These are phyloP conservation scores for Entonaema liquescens DNA, from an alignment of 495 filamentous ascomycete species.

Conservation along the genomic window DNA sequence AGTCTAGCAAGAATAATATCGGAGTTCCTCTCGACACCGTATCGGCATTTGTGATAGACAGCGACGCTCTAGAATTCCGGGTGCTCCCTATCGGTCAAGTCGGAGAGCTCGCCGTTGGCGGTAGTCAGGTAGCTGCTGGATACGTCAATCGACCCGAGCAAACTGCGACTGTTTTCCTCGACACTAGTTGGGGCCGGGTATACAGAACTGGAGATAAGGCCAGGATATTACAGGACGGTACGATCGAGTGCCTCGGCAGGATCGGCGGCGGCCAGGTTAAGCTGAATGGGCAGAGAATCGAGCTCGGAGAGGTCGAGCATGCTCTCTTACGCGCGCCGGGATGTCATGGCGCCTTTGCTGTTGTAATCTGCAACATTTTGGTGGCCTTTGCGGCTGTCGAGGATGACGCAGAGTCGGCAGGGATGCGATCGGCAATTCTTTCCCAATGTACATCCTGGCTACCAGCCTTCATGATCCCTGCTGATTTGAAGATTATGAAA, in stretches of 20 bases:
- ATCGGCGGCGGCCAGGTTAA: conserved; percentile 83
- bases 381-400: conserved; percentile 73
- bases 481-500: conserved; percentile 67
- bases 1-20: conserved; percentile 69
- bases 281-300: conserved; percentile 80
- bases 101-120: conserved; percentile 87
- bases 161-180: conserved; percentile 73
- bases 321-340: conserved; percentile 64
- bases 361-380: conserved; percentile 66
- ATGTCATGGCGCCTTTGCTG: conserved; percentile 64
- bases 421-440: conserved; percentile 51
- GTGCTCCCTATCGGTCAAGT: conserved; percentile 70
- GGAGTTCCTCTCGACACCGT: conserved; percentile 79
- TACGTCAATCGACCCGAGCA: conserved; percentile 86
- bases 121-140: conserved; percentile 76
- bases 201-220: conserved; percentile 91
- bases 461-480: conserved; percentile 79
- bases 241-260: conserved; percentile 83
- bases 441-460: conserved; percentile 74
- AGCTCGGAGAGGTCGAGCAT: conserved; percentile 85
- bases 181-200: conserved; percentile 64
- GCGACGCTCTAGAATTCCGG: conserved; percentile 44
- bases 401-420: conserved; percentile 36
- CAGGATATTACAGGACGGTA: conserved; percentile 70
- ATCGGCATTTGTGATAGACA: conserved; percentile 71